A percentile compares a stretch with the other conserved stretches of the same genome.
Evolutionary conservation across 2,329 filamentous ascomycete genomes (phyloP).

Genomic region (Scortechinia acanthostroma): DNA sequence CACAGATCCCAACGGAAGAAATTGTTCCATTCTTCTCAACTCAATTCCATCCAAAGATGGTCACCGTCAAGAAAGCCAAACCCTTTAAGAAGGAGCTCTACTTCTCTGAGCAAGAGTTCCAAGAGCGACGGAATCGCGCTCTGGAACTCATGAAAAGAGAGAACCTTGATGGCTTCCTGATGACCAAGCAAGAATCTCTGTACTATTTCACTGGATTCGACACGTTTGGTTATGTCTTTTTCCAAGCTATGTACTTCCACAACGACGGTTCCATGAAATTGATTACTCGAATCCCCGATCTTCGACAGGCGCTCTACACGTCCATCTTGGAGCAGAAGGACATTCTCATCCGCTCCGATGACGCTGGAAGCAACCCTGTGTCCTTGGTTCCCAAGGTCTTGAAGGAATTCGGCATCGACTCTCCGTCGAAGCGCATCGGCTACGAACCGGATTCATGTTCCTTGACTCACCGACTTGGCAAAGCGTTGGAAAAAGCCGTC

Average conservation of each 20-base stretch:
- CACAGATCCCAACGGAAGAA: too few species aligned
- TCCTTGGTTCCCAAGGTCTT: conserved; percentile 17
- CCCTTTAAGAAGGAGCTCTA: too few species aligned
- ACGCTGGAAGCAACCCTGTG: conserved; percentile 16
- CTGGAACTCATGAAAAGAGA: too few species aligned
- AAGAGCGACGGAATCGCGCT: too few species aligned
- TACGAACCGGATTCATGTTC: conserved; percentile 19
- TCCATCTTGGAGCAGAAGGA: conserved; percentile 10
- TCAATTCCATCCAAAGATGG: too few species aligned
- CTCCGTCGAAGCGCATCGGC: conserved; percentile 15
- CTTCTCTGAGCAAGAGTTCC: too few species aligned
- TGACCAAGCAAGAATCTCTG: conserved; percentile 21
- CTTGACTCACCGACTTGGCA: conserved; percentile 18
- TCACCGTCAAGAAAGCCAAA: too few species aligned
- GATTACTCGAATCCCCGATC: conserved; percentile 17
- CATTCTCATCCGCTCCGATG: conserved; percentile 12
- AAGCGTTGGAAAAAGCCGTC: too few species aligned
- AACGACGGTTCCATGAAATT: conserved; percentile 17
- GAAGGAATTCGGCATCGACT: conserved; percentile 16
- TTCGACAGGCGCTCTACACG: conserved; percentile 21
- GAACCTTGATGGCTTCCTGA: conserved; percentile 20
- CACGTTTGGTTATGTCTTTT: conserved; percentile 24
- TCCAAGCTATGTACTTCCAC: conserved; percentile 25
- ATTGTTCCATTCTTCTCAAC: too few species aligned
- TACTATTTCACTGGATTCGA: conserved; percentile 20